phyloP scores from a whole-genome alignment of 768 basidiomycete species.

The Artomyces pyxidatus region DNA sequence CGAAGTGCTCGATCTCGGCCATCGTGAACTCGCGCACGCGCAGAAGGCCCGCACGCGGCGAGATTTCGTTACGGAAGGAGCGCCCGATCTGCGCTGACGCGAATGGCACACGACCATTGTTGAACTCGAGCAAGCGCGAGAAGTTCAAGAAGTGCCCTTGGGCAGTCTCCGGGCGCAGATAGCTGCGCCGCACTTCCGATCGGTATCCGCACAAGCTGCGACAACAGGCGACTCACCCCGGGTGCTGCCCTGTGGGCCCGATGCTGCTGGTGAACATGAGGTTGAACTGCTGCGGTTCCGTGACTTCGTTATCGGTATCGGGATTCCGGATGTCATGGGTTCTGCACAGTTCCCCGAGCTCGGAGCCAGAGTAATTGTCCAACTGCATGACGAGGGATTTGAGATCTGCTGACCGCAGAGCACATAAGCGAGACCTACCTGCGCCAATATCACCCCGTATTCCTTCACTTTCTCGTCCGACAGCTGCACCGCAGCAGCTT shows the following conservation, averaged over 20 bases:
- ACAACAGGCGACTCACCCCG: conserved; percentile 50
- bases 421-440: conserved; percentile 42
- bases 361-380: conserved; percentile 88
- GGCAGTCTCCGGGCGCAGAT: conserved; percentile 94
- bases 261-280: conserved; percentile 98
- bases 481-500: conserved; percentile 61
- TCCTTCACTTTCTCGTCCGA: conserved; percentile 64
- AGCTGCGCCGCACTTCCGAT: conserved; percentile 36
- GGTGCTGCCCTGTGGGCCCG: conserved; percentile 94
- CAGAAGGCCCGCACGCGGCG: conserved; percentile 89
- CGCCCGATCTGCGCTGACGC: conserved; percentile 96
- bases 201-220: background rate
- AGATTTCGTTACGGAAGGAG: conserved; percentile 97
- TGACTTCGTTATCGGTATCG: conserved; percentile 86
- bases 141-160: conserved; percentile 99
- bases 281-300: conserved; percentile 94
- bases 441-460: conserved; percentile 81
- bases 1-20: conserved; percentile 99
- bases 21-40: conserved; percentile 99
- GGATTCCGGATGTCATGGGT: conserved; percentile 81
- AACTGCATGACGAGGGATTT: conserved; percentile 39
- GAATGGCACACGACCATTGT: conserved; percentile 93
- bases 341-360: conserved; percentile 80
- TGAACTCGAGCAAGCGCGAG: conserved; percentile 92
- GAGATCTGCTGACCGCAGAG: conserved; percentile 5